Evolutionary conservation across 2,329 filamentous ascomycete species (phyloP).

Genomic region (Leptographium radiaticola): DNA sequence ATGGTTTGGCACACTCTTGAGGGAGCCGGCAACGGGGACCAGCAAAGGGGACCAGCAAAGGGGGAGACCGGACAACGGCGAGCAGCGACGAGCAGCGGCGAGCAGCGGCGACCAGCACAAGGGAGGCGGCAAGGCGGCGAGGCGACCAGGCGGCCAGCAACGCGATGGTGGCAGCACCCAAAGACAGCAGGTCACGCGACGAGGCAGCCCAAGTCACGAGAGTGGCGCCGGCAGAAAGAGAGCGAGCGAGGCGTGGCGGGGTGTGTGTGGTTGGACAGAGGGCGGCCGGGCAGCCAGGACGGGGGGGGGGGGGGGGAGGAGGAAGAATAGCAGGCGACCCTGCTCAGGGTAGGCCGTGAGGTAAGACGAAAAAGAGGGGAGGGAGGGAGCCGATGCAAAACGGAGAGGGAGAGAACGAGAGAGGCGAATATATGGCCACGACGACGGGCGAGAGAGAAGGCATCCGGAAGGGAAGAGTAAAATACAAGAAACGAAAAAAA

Average conservation of each 20-base stretch:
- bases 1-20: conserved; percentile 10
- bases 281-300: neutral
- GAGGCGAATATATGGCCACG: conserved; percentile 1
- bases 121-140: neutral
- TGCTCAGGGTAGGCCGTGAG: neutral
- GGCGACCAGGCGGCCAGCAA: neutral
- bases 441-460: neutral
- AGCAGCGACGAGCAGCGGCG: too few species aligned
- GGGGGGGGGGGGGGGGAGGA: neutral
- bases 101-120: neutral
- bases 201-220: neutral
- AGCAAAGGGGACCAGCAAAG: neutral
- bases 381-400: neutral
- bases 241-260: neutral
- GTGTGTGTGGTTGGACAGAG: neutral
- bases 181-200: neutral
- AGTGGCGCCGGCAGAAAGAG: neutral
- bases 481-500: neutral
- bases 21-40: neutral
- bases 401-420: neutral
- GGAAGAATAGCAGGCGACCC: neutral
- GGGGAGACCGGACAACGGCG: neutral
- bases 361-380: neutral
- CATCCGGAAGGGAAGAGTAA: neutral
- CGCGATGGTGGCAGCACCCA: neutral